These are phyloP conservation scores for Rhododendron ovatum DNA, from an alignment of 148 eudicot species.

Conservation along the genomic window DNA sequence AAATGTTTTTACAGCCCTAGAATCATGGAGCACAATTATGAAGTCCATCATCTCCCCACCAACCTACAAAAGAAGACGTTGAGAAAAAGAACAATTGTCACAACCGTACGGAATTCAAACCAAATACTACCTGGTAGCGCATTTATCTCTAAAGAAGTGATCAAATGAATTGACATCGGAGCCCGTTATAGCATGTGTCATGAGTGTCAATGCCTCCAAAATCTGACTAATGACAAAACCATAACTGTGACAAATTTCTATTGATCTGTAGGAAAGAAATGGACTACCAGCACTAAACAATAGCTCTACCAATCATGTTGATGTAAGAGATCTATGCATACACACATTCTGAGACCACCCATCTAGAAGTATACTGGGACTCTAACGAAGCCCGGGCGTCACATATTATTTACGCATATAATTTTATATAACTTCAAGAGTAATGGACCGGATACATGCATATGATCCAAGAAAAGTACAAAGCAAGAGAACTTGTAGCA, in stretches of 20 bases:
- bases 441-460: not conserved
- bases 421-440: not conserved
- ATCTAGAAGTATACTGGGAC: not conserved
- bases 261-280: not conserved
- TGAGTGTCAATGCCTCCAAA: constrained; percentile 3
- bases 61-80: constrained; percentile 37
- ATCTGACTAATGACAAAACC: not conserved
- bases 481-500: not conserved
- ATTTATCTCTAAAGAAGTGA: not conserved
- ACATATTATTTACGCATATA: not conserved
- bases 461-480: not conserved
- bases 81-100: not conserved
- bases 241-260: not conserved
- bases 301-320: not conserved
- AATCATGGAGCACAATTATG: constrained; percentile 91
- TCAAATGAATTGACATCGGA: not conserved
- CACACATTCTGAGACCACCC: not conserved
- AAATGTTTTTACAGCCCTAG: constrained; percentile 88
- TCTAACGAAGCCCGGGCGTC: not conserved
- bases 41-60: constrained; percentile 98
- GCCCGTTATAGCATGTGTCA: not conserved
- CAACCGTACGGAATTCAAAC: not conserved
- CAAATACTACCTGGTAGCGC: not conserved
- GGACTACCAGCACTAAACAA: not conserved
- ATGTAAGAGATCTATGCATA: not conserved